Base-by-base conservation (phyloP, 106 monocot species). In the Platanthera guangdongensis region DNA sequence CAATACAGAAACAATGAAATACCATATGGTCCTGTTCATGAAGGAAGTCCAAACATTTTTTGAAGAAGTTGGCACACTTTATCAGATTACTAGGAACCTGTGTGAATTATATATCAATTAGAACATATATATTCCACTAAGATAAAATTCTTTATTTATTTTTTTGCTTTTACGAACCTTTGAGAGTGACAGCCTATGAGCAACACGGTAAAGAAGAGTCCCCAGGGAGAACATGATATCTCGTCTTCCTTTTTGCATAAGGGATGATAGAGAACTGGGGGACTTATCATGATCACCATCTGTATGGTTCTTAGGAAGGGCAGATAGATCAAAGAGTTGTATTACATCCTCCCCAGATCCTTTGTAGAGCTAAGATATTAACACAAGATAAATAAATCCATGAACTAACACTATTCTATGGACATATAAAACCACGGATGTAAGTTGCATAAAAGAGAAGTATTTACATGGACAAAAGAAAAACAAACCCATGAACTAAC, bases 141-240 rank as follows among this genome's bases (percentile, higher is more conserved):
- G 12, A 21, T 0, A 47, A 53, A 81, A 53, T 0, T 52, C 10
- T 57, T 51, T 12, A 76, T 57, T 51, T 12, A 76, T 50, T 15
- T 74, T 51, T 62, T 25, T 16, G 59, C 25, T 47, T 12, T 59
- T 53, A 22, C 13, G 50, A 80, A 97, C 97, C 89, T 89, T 94
- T 54, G 94, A 97, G 25, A 97, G 86, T 75, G 97, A 97, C 10
- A 97, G 80, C 69, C 89, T 91, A 77, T 97, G 97, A 75, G 94
- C 97, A 47, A 92, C 80, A 77, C 97, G 93, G 76, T 94, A 94
- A 73, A 97, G 86, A 78, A 94, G 86, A 73, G 88, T 91, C 32
- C 97, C 97, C 15, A 97, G 86, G 65, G 91, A 94, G 78, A 97
- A 88, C 70, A 94, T 85, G 75, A 94, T 86, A 48, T 97, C 94